Conservation (phyloP, 345 rosid genomes). For the Leavenworthia alabamica region DNA sequence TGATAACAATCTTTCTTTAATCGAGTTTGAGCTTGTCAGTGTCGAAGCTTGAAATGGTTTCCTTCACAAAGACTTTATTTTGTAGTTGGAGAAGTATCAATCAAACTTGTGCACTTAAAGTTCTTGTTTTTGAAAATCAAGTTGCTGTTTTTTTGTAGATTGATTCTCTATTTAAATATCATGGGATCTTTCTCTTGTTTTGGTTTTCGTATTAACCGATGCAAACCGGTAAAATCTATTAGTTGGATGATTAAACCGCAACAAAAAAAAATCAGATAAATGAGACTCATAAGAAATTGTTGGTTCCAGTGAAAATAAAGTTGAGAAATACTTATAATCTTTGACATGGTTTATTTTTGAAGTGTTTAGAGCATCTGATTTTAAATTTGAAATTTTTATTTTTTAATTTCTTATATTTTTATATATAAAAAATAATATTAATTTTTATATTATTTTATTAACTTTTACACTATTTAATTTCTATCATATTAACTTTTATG, state of each 20-base stretch:
- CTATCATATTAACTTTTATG: no score
- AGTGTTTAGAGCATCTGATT: no score
- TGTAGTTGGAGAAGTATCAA: not conserved
- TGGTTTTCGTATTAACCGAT: not conserved
- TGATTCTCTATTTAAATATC: not conserved
- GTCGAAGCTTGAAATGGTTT: slow-evolving; percentile 35
- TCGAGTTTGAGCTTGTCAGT: slow-evolving; percentile 66
- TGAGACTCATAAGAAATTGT: not conserved
- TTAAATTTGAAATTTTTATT: no score
- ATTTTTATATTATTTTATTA: no score
- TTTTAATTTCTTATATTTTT: no score
- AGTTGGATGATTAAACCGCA: not conserved
- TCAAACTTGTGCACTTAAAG: not conserved
- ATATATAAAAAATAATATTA: no score
- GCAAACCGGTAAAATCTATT: no score
- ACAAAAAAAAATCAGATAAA: no score
- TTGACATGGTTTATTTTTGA: not conserved
- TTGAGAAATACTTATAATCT: not conserved
- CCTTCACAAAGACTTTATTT: not conserved
- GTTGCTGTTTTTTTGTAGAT: slow-evolving; percentile 17
- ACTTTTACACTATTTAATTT: no score
- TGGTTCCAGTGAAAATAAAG: not conserved
- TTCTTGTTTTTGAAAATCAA: slow-evolving; percentile 11
- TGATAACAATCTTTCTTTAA: slow-evolving; percentile 70
- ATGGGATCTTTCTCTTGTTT: slow-evolving; percentile 15